phyloP scores from a whole-genome alignment of 176 grass and related monocot species.

The Secale cereale region DNA sequence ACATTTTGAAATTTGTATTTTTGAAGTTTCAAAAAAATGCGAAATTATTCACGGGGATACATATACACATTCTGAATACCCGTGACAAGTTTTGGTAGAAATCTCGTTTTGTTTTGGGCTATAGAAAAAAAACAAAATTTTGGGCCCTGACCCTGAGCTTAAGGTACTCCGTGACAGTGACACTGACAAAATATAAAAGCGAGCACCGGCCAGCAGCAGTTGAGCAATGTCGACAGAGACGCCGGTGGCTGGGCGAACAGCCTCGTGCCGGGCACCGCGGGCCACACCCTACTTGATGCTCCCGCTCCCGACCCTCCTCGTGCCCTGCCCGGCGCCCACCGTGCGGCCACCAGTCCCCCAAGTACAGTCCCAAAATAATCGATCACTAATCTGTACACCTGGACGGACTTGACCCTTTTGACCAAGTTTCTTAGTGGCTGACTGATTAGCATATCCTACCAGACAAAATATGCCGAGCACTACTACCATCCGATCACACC shows the following conservation, averaged over 20 bases:
- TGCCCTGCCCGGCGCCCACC: background rate
- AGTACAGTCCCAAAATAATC: background rate
- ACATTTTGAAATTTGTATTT: too few species aligned
- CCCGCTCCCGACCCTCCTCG: background rate
- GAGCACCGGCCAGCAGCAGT: background rate
- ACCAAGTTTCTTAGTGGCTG: background rate
- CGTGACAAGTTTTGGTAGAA: too few species aligned
- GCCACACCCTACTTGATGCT: background rate
- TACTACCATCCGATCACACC: too few species aligned
- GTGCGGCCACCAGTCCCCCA: background rate
- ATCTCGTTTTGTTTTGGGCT: too few species aligned
- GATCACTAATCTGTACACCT: background rate
- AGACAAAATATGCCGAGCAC: background rate
- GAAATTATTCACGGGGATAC: too few species aligned
- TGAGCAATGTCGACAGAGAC: constrained; percentile 8
- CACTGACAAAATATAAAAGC: background rate
- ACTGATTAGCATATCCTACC: background rate
- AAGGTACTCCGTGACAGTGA: background rate
- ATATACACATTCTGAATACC: too few species aligned
- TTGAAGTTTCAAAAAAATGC: too few species aligned
- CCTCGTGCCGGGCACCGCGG: background rate
- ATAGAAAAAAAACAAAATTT: too few species aligned
- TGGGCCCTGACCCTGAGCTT: background rate
- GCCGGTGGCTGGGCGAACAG: background rate
- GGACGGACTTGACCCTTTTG: constrained; percentile 9